phyloP scores from a whole-genome alignment of 2,329 filamentous ascomycete species.

The Xylariaceae sp. region DNA sequence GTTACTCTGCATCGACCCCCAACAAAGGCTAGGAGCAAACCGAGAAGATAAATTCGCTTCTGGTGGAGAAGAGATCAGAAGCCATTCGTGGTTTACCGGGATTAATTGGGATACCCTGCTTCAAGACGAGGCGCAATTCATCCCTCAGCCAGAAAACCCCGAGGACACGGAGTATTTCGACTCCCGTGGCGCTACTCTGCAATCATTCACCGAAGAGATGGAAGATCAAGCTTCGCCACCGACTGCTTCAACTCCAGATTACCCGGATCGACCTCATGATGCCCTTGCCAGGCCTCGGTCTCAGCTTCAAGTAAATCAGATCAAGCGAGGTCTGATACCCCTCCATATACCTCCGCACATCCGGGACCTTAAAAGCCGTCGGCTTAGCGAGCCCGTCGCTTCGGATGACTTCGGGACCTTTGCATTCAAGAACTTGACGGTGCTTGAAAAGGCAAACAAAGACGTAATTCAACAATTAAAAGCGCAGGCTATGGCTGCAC shows the following conservation, averaged over 20 bases:
- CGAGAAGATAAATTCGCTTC: constrained; percentile 74
- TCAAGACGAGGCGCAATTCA: constrained; percentile 94
- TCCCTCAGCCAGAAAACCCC: constrained; percentile 86
- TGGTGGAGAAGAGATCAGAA: constrained; percentile 87
- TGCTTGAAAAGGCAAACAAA: constrained; percentile 97
- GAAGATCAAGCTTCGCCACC: constrained; percentile 82
- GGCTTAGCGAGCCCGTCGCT: constrained; percentile 84
- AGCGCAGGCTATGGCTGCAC: constrained; percentile 76
- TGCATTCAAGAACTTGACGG: constrained; percentile 93
- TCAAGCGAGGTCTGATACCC: constrained; percentile 90
- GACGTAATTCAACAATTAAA: constrained; percentile 96
- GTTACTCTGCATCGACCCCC: constrained; percentile 79
- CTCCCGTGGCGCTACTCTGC: constrained; percentile 80
- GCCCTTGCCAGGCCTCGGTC: constrained; percentile 84
- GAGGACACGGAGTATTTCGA: constrained; percentile 99
- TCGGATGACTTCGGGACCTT: constrained; percentile 95
- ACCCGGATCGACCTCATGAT: constrained; percentile 87
- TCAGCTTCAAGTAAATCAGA: constrained; percentile 67
- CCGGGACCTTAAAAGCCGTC: constrained; percentile 79
- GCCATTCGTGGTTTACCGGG: constrained; percentile 81
- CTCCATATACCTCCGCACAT: constrained; percentile 96
- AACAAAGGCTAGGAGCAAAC: constrained; percentile 80
- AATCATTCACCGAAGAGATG: constrained; percentile 89
- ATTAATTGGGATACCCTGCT: constrained; percentile 86
- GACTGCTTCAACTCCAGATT: constrained; percentile 68